Evolutionary conservation across 768 basidiomycete species (phyloP), one percentile per base, ranked within the genome.

Genomic region (Tylopilus plumbeoviolaceoides): DNA sequence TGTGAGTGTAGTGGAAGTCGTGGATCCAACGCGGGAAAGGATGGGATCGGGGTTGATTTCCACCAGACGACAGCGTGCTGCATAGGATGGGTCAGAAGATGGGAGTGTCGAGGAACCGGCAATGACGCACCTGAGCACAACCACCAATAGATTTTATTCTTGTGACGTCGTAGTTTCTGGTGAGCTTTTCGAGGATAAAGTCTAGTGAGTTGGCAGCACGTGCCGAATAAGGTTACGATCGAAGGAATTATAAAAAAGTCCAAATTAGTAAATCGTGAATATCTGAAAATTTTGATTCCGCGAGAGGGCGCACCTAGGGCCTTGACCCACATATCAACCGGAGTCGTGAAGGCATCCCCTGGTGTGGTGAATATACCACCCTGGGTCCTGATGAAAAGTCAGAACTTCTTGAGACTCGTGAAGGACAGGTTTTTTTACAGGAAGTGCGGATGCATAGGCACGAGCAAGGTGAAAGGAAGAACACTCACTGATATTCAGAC

Each of bases 241-340:
- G 69, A 59, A 58, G 50, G 44, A 54, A 59, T 63, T 64, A 56
- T 58, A 57, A 59, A 63, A 69, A 61, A 48, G 46, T n/a, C 67
- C 61, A 65, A 70, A 71, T 69, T 70, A 63, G 69, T 70, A 56
- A 56, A 60, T 50, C 33, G 54, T 68, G 66, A 68, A 65, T 70
- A 68, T 65, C 30, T 58, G 69, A 75, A 76, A 81, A 77, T 73
- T 75, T 82, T 83, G 83, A 72, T 85, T 82, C 81, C 82, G 82
- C 72, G 55, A 58, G 46, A 47, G 31, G 39, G 41, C 54, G 51
- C 68, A 90, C 91, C 91, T 46, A 93, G 79, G 15, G 78, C 87
- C 67, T 89, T 90, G 50, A 91, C 83, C 90, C 90, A 92, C 87
- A 92, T 90, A 63, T 93, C 90, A 43, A 93, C 79, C 2, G 91